Evolutionary conservation across 2,329 filamentous ascomycete genomes (phyloP), one percentile per base, ranked within the genome.

Genomic region (Magnaporthiopsis incrustans): DNA sequence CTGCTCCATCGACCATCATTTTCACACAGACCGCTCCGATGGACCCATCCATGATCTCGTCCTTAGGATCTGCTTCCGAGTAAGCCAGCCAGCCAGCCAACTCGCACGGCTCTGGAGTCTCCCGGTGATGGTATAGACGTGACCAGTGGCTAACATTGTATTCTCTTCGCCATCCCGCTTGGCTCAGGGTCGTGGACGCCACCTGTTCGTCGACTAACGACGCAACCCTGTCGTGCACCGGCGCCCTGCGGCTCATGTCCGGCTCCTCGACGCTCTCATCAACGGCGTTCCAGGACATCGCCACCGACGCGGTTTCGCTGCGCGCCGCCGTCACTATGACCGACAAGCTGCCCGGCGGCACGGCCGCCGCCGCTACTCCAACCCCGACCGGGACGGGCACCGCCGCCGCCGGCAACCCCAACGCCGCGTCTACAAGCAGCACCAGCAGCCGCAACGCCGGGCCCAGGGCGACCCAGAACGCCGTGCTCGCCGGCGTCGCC

Each of bases 191-290:
- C 7, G 18, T n/a, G 18, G 18, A 53, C 5, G 10, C 7, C 44
- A 53, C 18, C 22, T 53, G 44, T 18, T n/a, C 22, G 44, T 53
- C 44, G 1, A 53, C 44, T 18, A n/a, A 53, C 44, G 18, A n/a
- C 18, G 44, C 44, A 2, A n/a, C 44, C 44, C 18, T 53, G 44
- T 25, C 60, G 26, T 38, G 60, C 35, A 44, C 35, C 4, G 63
- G 58, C 14, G 68, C 68, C 27, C 1, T 69, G 22, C 64, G 64
- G 32, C 26, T 72, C 12, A 32, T 68, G 12, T 63, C 68, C 32
- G 71, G 70, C 7, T 66, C 68, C n/a, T 67, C 66, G 3, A 68
- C 68, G 2, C n/a, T 69, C 33, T 57, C 63, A 3, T 65, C 67
- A 7, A 57, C 66, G 33, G 60, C 68, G 32, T 61, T 63, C 0